Evolutionary conservation across 331 rosid genomes (phyloP).

Genomic region (Prunus yedoensis): DNA sequence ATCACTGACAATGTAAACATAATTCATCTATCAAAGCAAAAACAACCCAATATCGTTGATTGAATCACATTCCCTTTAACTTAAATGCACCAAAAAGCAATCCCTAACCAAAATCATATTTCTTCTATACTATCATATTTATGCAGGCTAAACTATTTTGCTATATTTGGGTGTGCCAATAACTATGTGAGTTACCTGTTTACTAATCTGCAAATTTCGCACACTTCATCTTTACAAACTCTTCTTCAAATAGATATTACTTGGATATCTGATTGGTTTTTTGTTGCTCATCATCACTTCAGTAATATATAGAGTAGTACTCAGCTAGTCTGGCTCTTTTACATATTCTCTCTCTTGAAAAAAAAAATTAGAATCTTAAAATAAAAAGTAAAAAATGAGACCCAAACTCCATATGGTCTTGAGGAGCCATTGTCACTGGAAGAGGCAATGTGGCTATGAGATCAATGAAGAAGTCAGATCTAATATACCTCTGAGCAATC

Average conservation of each 20-base stretch:
- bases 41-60: neutral
- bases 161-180: neutral
- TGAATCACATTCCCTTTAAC: neutral
- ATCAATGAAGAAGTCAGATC: conserved; percentile 91
- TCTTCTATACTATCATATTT: neutral
- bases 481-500: conserved; percentile 74
- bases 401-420: neutral
- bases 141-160: neutral
- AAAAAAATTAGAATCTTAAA: conserved; percentile 7
- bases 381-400: neutral
- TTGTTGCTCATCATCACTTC: neutral
- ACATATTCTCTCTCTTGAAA: neutral
- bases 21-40: neutral
- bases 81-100: neutral
- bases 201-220: neutral
- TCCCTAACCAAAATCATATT: neutral
- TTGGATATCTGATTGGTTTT: neutral
- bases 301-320: neutral
- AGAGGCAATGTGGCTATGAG: conserved; percentile 84
- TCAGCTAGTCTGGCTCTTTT: neutral
- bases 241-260: neutral
- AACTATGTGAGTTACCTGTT: neutral
- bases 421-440: neutral
- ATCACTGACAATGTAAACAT: too few relatives aligned
- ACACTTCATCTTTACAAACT: neutral